Evolutionary conservation across 768 basidiomycete genomes (phyloP).

Genomic region (Boletus rufocinnamomeus): DNA sequence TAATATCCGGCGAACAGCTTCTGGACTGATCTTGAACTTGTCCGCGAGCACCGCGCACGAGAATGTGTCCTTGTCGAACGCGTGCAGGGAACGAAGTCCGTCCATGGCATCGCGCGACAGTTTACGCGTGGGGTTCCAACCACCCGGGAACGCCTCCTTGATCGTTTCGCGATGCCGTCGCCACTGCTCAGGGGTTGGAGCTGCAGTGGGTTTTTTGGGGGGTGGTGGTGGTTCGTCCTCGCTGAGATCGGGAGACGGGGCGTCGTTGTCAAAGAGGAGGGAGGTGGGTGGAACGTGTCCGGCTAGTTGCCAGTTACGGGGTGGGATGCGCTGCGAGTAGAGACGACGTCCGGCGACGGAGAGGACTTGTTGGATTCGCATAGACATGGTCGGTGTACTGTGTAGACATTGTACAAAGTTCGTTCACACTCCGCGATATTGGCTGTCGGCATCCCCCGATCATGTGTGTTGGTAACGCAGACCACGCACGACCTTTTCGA

Average conservation of each 20-base stretch:
- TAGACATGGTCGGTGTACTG: constrained; percentile 6
- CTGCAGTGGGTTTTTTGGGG: constrained; percentile 16
- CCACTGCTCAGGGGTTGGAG: constrained; percentile 47
- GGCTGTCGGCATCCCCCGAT: constrained; percentile 28
- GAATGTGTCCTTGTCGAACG: constrained; percentile 62
- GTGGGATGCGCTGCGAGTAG: constrained; percentile 28
- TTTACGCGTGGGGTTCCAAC: constrained; percentile 81
- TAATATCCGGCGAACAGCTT: constrained; percentile 78
- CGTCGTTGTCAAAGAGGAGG: constrained; percentile 26
- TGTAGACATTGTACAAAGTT: not conserved
- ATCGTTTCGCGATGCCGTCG: constrained; percentile 52
- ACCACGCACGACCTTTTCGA: not conserved
- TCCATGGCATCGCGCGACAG: constrained; percentile 85
- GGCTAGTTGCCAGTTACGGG: constrained; percentile 34
- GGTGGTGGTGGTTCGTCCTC: constrained; percentile 36
- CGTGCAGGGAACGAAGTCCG: constrained; percentile 67
- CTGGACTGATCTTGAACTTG: constrained; percentile 76
- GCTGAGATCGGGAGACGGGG: constrained; percentile 26
- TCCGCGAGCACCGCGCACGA: constrained; percentile 69
- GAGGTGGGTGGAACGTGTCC: constrained; percentile 36
- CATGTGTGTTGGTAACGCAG: not conserved
- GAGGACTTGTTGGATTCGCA: constrained; percentile 18
- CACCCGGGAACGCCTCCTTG: constrained; percentile 56
- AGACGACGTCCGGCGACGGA: constrained; percentile 22
- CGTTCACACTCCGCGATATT: constrained; percentile 23